Evolutionary conservation across 73 alveolate genomes (phyloP).

Genomic region (Diophrys sp.): DNA sequence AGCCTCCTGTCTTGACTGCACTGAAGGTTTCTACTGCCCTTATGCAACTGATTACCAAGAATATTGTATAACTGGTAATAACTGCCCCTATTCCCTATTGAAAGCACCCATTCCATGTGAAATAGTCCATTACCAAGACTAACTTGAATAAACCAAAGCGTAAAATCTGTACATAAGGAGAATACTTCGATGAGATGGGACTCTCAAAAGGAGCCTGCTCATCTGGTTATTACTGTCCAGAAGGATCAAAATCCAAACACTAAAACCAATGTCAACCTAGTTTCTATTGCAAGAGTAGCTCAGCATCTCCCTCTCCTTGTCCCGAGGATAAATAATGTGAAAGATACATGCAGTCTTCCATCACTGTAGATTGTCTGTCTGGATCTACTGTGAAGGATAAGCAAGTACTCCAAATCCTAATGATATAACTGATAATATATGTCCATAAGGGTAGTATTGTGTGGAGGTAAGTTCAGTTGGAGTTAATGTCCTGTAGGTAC

Average conservation of each 20-base stretch:
- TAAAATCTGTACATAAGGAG: conserved; percentile 53
- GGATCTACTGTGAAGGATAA: conserved; percentile 40
- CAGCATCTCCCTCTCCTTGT: conserved; percentile 30
- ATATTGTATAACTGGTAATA: conserved; percentile 1
- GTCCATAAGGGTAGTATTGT: conserved; percentile 60
- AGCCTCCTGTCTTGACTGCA: conserved; percentile 43
- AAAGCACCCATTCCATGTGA: conserved; percentile 25
- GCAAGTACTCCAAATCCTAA: conserved; percentile 22
- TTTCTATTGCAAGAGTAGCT: conserved; percentile 55
- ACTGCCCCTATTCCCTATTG: conserved; percentile 32
- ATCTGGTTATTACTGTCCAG: conserved; percentile 63
- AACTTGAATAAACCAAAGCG: conserved; percentile 35
- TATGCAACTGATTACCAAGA: neutral
- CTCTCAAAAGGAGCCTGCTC: conserved; percentile 26
- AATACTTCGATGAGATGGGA: conserved; percentile 36
- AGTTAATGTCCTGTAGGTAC: conserved; percentile 60
- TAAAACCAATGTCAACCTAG: conserved; percentile 57
- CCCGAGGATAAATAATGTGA: conserved; percentile 62
- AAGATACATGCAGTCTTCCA: conserved; percentile 18
- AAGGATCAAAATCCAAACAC: conserved; percentile 18
- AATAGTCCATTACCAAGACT: neutral
- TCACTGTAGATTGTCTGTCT: conserved; percentile 63
- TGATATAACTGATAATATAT: conserved; percentile 8
- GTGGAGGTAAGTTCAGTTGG: conserved; percentile 60
- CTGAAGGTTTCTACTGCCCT: conserved; percentile 61